Evolutionary conservation across 2,329 filamentous ascomycete species (phyloP).

Genomic region (Botrytis porri): DNA sequence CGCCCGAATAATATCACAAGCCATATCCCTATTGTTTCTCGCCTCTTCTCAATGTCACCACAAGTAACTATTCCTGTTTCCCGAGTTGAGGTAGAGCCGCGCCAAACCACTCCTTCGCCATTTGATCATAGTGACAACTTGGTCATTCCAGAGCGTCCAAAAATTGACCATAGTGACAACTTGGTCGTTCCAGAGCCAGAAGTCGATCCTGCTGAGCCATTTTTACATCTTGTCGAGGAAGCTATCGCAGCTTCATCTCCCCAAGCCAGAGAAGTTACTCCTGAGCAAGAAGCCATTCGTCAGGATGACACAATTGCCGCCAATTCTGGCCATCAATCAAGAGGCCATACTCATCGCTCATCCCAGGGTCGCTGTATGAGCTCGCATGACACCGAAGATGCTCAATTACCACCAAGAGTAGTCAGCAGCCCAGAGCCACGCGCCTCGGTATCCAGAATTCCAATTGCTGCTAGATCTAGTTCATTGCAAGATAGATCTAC

Average conservation of each 20-base stretch:
- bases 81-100: background rate
- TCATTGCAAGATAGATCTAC: background rate
- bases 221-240: background rate
- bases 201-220: background rate
- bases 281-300: background rate
- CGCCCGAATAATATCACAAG: fast-evolving
- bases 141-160: background rate
- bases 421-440: background rate
- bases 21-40: background rate
- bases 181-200: background rate
- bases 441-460: background rate
- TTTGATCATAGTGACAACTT: background rate
- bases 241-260: background rate
- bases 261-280: background rate
- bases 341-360: no score
- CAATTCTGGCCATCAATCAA: background rate
- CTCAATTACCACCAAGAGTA: background rate
- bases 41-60: background rate
- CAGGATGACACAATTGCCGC: background rate
- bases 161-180: background rate
- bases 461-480: background rate
- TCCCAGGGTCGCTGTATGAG: no score
- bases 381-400: background rate
- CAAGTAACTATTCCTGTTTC: background rate
- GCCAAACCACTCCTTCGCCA: no score